Evolutionary conservation across 2,329 filamentous ascomycete species (phyloP), one percentile per base, ranked within the genome.

Genomic region (Pyrenochaeta sp.): DNA sequence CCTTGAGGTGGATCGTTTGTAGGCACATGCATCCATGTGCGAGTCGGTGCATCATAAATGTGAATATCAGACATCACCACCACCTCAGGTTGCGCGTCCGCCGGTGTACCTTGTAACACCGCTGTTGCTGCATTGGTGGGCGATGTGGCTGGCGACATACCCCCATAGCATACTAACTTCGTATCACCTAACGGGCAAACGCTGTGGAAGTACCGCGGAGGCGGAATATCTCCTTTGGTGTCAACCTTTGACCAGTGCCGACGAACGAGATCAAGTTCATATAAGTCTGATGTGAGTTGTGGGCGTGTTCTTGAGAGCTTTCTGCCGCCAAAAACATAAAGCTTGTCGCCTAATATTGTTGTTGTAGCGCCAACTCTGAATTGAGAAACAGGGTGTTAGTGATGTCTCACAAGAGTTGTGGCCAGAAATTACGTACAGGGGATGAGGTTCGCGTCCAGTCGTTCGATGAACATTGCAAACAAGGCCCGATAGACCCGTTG

Each of bases 11-110:
- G 81, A 42, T 96, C 90, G 32, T 84, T 81, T 0, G 90, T 86
- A 1, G 86, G 82, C 29, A 99, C 84, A 48, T 86, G 90, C 14
- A 89, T 93, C 94, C 94, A 99, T 34, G 81, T 87, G 61, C 82
- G 86, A 0, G 87, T 88, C 1, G 84, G 81, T 2, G 94, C 89
- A 69, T 99, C 93, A 71, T 90, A 97, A 21, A 99, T 89, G 71
- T 97, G 90, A 41, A 97, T 90, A 72, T 99, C 94, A 6, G 93
- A 96, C 92, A 99, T 96, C 43, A 97, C 94, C 2, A 91, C 87
- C 4, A 97, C 89, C 63, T 96, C 92, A 24, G 90, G 85, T 58
- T 91, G 88, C 41, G 84, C 77, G 51, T 92, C 88, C 45, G 77
- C 72, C 1, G 64, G 55, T 19, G 56, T 61, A 7, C 67, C 66